Base-by-base conservation (phyloP, 2,329 filamentous ascomycete species). In the Zasmidium citrigriseum region DNA sequence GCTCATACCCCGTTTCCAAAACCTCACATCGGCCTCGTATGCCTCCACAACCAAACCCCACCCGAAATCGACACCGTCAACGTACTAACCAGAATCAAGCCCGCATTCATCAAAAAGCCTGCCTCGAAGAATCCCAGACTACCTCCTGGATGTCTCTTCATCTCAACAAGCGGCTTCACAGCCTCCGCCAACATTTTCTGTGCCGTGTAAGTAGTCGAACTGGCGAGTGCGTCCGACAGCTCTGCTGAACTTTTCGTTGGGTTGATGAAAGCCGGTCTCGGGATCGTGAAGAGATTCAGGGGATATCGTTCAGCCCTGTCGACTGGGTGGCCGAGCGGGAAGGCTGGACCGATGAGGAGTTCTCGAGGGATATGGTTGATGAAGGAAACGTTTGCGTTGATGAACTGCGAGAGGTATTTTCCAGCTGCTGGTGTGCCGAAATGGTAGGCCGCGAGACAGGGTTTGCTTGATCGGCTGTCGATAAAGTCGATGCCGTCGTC, bases 361-460 rank as follows among this genome's bases (percentile, higher is more conserved):
- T 82, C 77, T 1, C 73, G 61, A 0, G 85, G 85, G 5, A 88
- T 77, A 53, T 85, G 80, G 68, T 88, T 88, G 55, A 84, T 73
- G 66, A 81, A 83, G 0, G 81, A 80, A 0, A 79, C 68, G 12
- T 80, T 73, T 2, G 83, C 75, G 9, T 76, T 66, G 34, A 87
- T 72, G 68, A 83, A 86, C 62, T 87, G 83, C 7, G 78, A 76
- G 3, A 88, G 75, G 61, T 87, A 88, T 67, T 87, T 88, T 16
- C 79, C 82, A 2, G 80, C 73, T 1, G 74, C 61, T 0, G 79
- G 74, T 21, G 74, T 73, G 10, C 79, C 78, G 67, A 86, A 87
- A 60, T 82, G 74, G 64, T 84, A 86, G 2, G 78, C 75, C 20
- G 81, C 81, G 0, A 79, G 70, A 1, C 81, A 65, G 0, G 74